Conservation (phyloP, 2,329 filamentous ascomycete genomes). For the Rhinocladiella similis region DNA sequence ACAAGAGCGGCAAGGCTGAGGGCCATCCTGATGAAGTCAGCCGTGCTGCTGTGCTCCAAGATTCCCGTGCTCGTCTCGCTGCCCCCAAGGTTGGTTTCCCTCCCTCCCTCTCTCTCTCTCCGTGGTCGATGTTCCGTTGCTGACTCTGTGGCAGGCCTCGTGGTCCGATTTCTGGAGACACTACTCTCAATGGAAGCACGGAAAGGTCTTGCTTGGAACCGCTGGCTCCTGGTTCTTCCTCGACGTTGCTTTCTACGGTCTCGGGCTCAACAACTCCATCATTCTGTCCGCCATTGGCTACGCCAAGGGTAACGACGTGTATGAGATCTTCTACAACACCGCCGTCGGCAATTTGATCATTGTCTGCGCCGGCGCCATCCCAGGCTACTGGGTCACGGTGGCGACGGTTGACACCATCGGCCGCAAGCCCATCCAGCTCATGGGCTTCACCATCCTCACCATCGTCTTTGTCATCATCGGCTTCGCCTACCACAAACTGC, state of each 20-base stretch:
- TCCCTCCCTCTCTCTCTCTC: not conserved
- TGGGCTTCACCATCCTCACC: slow-evolving; percentile 62
- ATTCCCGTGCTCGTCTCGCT: slow-evolving; percentile 56
- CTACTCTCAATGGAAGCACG: slow-evolving; percentile 71
- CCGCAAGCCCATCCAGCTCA: slow-evolving; percentile 72
- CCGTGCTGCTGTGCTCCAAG: slow-evolving; percentile 59
- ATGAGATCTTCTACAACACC: slow-evolving; percentile 70
- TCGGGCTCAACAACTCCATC: slow-evolving; percentile 73
- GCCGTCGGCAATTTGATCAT: slow-evolving; percentile 78
- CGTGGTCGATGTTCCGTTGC: not conserved
- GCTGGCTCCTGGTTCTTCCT: slow-evolving; percentile 83
- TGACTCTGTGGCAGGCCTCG: slow-evolving; percentile 50
- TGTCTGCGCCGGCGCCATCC: slow-evolving; percentile 75
- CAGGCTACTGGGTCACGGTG: slow-evolving; percentile 80
- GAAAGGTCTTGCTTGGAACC: slow-evolving; percentile 72
- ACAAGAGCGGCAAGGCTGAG: slow-evolving; percentile 65
- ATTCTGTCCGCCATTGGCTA: slow-evolving; percentile 73
- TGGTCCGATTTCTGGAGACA: slow-evolving; percentile 70
- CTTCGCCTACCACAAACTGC: slow-evolving; percentile 56
- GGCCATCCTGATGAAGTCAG: slow-evolving; percentile 66
- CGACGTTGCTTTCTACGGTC: slow-evolving; percentile 64
- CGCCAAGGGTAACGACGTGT: slow-evolving; percentile 62
- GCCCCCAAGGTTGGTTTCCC: slow-evolving; percentile 55
- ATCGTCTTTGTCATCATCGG: slow-evolving; percentile 64
- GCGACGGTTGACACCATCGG: slow-evolving; percentile 72